A percentile compares a stretch with the other conserved stretches of the same genome.
phyloP scores from a whole-genome alignment of 305 asterid species.

The Rubia tinctorum region DNA sequence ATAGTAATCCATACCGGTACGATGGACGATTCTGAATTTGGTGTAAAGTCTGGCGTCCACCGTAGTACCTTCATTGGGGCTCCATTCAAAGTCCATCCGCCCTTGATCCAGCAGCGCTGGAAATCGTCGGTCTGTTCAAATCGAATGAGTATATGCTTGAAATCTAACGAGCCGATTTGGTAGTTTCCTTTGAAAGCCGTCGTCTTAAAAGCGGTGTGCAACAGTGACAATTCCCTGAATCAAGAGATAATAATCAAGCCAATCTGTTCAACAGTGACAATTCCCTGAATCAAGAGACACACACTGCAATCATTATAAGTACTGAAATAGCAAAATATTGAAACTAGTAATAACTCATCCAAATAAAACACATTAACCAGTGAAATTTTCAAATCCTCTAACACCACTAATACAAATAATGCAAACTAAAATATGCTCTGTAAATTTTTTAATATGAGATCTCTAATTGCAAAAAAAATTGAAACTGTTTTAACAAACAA shows the following conservation, averaged over 20 bases:
- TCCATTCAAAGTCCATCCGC: too few species aligned
- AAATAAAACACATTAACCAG: background rate
- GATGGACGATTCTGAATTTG: too few species aligned
- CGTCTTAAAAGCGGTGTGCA: too few species aligned
- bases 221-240: slow-evolving; percentile 13
- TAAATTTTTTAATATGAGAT: background rate
- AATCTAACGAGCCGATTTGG: too few species aligned
- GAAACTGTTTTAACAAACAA: background rate
- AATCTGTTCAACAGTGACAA: slow-evolving; percentile 8
- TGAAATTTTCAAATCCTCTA: background rate
- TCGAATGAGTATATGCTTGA: too few species aligned
- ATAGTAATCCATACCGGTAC: too few species aligned
- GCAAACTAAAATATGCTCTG: background rate
- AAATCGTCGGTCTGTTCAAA: too few species aligned
- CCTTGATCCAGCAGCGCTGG: too few species aligned
- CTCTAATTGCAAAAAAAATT: background rate
- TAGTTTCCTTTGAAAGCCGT: too few species aligned
- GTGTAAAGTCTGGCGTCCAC: too few species aligned
- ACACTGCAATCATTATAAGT: background rate
- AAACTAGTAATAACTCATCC: background rate
- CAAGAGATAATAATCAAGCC: slow-evolving; percentile 3
- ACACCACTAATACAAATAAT: background rate
- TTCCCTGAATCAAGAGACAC: slow-evolving; percentile 15
- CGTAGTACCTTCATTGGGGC: too few species aligned
- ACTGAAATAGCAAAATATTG: background rate